Evolutionary conservation across 345 rosid genomes (phyloP).

Genomic region (Clarkia xantiana): DNA sequence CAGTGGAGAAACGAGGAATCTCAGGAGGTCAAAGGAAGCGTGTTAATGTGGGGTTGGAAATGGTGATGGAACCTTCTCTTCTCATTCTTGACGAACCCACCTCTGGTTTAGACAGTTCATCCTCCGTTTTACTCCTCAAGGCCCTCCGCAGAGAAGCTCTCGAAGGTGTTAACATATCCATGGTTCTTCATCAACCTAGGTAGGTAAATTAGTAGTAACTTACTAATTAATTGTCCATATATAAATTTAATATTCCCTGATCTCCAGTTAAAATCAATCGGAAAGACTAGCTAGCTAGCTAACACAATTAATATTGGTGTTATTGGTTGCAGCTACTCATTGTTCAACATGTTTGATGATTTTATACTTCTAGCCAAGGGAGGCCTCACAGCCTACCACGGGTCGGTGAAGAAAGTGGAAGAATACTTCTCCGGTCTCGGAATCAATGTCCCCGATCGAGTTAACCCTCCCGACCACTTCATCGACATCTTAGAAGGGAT

Average conservation of each 20-base stretch:
- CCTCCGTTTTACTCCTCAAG: conserved; percentile 65
- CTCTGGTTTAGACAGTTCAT: conserved; percentile 80
- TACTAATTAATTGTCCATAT: not conserved
- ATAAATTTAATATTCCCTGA: not conserved
- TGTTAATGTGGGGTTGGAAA: conserved; percentile 82
- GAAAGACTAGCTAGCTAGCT: no score
- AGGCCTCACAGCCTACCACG: conserved; percentile 68
- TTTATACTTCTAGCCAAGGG: conserved; percentile 82
- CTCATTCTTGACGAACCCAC: conserved; percentile 88
- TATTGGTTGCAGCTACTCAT: conserved; percentile 36
- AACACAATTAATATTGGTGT: not conserved
- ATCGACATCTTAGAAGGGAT: conserved; percentile 82
- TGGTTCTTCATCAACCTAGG: conserved; percentile 96
- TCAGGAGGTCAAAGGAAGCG: conserved; percentile 95
- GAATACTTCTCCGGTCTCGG: conserved; percentile 67
- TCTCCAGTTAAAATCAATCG: no score
- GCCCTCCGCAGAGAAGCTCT: conserved; percentile 83
- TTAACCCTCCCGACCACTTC: conserved; percentile 81
- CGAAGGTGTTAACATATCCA: conserved; percentile 80
- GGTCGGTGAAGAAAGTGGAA: conserved; percentile 65
- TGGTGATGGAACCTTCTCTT: conserved; percentile 95
- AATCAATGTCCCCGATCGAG: conserved; percentile 63
- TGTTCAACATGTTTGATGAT: conserved; percentile 92
- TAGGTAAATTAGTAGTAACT: conserved; percentile 7
- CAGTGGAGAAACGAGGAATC: conserved; percentile 76